These are phyloP conservation scores for Sporothrix sp. DNA, from an alignment of 2,329 filamentous ascomycete genomes.

Conservation along the genomic window DNA sequence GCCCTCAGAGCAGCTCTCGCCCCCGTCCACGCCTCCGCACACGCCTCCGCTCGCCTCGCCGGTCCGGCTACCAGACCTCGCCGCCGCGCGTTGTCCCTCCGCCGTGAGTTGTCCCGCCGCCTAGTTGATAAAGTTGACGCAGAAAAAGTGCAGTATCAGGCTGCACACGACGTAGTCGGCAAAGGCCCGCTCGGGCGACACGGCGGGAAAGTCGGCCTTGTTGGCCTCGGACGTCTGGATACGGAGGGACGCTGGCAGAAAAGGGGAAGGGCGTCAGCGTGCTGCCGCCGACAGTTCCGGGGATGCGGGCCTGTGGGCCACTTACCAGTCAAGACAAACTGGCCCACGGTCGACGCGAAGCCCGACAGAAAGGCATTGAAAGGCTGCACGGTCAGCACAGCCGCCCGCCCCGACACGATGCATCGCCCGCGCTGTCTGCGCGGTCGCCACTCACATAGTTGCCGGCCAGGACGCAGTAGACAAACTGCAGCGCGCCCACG, in stretches of 20 bases:
- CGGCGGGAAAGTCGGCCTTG: slow-evolving; percentile 62
- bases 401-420: no score
- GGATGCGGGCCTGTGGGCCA: no score
- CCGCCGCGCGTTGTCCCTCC: no score
- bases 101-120: no score
- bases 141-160: slow-evolving; percentile 95
- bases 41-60: no score
- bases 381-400: slow-evolving; percentile 50
- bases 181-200: slow-evolving; percentile 83
- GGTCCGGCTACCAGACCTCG: no score
- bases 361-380: slow-evolving; percentile 98
- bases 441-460: slow-evolving; percentile 83
- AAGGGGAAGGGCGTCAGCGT: background rate
- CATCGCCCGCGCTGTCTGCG: no score
- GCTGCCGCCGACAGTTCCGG: no score
- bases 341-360: slow-evolving; percentile 87
- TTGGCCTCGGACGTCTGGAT: slow-evolving; percentile 87
- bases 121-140: slow-evolving; percentile 99
- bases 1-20: background rate
- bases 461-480: slow-evolving; percentile 83
- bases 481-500: slow-evolving; percentile 83
- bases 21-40: no score
- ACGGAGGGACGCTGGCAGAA: slow-evolving; percentile 54
- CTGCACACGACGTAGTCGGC: slow-evolving; percentile 94
- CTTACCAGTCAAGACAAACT: slow-evolving; percentile 89